Evolutionary conservation across 2,329 filamentous ascomycete genomes (phyloP).

Genomic region (Tolypocladium amazonense): DNA sequence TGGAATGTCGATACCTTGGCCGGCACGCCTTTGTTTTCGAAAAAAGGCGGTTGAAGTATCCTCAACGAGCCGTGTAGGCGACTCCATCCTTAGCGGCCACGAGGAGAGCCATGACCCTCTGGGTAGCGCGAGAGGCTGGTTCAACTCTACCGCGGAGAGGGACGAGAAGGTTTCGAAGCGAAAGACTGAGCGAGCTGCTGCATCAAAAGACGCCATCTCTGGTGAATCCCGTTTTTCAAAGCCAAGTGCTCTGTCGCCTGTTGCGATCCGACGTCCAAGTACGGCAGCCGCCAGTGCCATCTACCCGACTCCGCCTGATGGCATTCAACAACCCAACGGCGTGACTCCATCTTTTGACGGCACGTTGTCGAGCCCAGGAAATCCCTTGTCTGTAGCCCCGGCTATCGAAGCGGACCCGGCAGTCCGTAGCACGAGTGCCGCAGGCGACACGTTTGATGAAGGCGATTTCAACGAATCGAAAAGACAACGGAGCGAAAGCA

Average conservation of each 20-base stretch:
- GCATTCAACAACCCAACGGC: conserved; percentile 40
- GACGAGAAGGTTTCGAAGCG: conserved; percentile 37
- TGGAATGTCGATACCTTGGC: conserved; percentile 39
- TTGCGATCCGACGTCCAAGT: conserved; percentile 38
- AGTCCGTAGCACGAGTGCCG: conserved; percentile 9
- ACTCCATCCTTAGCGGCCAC: conserved; percentile 23
- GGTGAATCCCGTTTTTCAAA: conserved; percentile 30
- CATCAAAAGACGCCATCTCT: conserved; percentile 30
- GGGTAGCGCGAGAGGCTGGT: conserved; percentile 37
- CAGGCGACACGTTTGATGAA: conserved; percentile 12
- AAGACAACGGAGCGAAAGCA: conserved; percentile 30
- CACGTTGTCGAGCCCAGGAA: conserved; percentile 43
- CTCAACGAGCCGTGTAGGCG: conserved; percentile 27
- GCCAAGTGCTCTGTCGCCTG: conserved; percentile 40
- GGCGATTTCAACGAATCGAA: conserved; percentile 30
- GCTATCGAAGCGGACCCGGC: conserved; percentile 18
- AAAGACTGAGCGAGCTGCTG: conserved; percentile 37
- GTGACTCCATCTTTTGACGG: conserved; percentile 48
- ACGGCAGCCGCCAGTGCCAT: conserved; percentile 41
- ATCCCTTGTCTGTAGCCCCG: conserved; percentile 20
- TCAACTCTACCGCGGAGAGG: conserved; percentile 29
- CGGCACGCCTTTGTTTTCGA: conserved; percentile 41
- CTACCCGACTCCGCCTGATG: conserved; percentile 65
- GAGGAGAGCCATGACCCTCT: conserved; percentile 38
- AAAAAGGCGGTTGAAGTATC: conserved; percentile 31